These are phyloP conservation scores for Cephalotrichum gorgonifer DNA, from an alignment of 2,329 filamentous ascomycete genomes.

Conservation along the genomic window DNA sequence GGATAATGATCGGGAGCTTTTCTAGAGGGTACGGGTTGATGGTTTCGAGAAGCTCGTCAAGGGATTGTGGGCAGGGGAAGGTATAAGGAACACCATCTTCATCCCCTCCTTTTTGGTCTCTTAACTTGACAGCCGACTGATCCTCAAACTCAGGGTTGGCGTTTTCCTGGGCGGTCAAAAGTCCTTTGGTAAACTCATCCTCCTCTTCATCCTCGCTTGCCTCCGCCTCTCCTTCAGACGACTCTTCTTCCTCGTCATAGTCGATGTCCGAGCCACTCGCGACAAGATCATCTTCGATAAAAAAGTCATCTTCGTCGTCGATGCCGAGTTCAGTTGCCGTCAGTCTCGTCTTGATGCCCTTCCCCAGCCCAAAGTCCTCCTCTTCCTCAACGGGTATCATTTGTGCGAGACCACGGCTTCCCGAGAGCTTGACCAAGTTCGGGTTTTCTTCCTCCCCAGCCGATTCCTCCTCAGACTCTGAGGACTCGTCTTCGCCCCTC, in stretches of 20 bases:
- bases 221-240: slow-evolving; percentile 27
- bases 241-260: slow-evolving; percentile 36
- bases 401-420: slow-evolving; percentile 5
- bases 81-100: slow-evolving; percentile 64
- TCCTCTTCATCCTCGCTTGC: slow-evolving; percentile 32
- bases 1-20: slow-evolving; percentile 68
- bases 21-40: slow-evolving; percentile 49
- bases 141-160: slow-evolving; percentile 40
- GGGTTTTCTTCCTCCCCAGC: slow-evolving; percentile 26
- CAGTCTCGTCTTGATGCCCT: slow-evolving; percentile 44
- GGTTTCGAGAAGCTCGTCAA: slow-evolving; percentile 62
- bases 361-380: slow-evolving; percentile 50
- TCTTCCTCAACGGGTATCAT: slow-evolving; percentile 28
- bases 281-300: slow-evolving; percentile 80
- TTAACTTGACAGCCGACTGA: slow-evolving; percentile 23
- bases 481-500: slow-evolving; percentile 66
- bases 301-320: slow-evolving; percentile 90
- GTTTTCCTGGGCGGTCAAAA: slow-evolving; percentile 49
- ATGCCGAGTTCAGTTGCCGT: slow-evolving; percentile 58
- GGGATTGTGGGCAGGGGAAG: slow-evolving; percentile 72
- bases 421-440: slow-evolving; percentile 23
- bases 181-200: slow-evolving; percentile 62
- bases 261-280: slow-evolving; percentile 69
- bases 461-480: slow-evolving; percentile 44
- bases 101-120: slow-evolving; percentile 31